Evolutionary conservation across 192 early-diverging fungal species (phyloP), one percentile per base, ranked within the genome.

Genomic region (Blastocladiella britannica): DNA sequence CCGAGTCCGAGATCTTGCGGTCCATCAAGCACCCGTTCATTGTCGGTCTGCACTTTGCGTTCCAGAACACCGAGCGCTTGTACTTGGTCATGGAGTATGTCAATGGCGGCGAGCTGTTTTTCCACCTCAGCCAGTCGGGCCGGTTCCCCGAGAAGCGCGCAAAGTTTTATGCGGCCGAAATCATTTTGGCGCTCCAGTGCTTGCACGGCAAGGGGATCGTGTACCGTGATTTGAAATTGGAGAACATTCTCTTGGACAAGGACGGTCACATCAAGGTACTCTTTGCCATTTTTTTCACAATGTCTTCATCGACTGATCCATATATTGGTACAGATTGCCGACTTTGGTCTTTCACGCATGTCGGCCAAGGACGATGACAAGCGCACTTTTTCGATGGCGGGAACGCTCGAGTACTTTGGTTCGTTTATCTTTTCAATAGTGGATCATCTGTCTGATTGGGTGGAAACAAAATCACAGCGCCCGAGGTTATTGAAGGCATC

Each of bases 31-130:
- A 93, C 63, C 87, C 91, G 4, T 94, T 91, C 64, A 88, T 94
- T 59, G 89, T 96, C 61, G 87, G 85, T 61, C 74, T 96, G 47
- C 77, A 80, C 65, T 93, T 86, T 58, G 91, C 91, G 22, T 96
- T 96, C 67, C 91, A 97, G 67, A 88, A 87, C 22, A 73, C 83
- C 51, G 77, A 81, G 37, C 80, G 81, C 58, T 73, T 97, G 24
- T 93, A 85, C 67, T 66, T 97, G 65, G 85, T 97, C 60, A 71
- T 97, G 60, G 82, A 83, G 55, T 96, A 91, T 70, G 77, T 91
- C 25, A 82, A 79, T 3, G 93, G 93, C 37, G 93, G 93, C 43
- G 90, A 93, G 65, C 76, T 97, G 55, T 91, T 91, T 62, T 86
- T 83, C n/a, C 87, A 91, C 60, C 71, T 97, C 70, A 60, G 61